Conservation (phyloP, 1,139 yeast species). For the Blastobotrys petasosporus region DNA sequence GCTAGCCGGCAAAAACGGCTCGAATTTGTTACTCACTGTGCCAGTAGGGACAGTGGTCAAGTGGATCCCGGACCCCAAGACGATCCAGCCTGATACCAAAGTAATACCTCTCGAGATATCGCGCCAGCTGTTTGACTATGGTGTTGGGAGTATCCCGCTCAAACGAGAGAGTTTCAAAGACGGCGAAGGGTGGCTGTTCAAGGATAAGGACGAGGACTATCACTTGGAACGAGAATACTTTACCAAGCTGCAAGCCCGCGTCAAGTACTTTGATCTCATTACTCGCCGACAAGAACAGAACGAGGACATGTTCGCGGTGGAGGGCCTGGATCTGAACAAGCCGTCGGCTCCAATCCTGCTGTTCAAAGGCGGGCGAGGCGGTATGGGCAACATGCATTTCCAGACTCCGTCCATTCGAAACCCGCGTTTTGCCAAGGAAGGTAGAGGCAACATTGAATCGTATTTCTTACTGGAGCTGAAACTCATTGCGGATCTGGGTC, state of each 20-base stretch:
- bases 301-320: slow-evolving; percentile 66
- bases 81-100: slow-evolving; percentile 10
- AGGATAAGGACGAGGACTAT: slow-evolving; percentile 61
- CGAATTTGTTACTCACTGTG: slow-evolving; percentile 70
- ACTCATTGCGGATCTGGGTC: slow-evolving; percentile 83
- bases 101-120: slow-evolving; percentile 8
- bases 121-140: slow-evolving; percentile 10
- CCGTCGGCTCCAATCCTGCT: slow-evolving; percentile 68
- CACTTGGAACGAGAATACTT: slow-evolving; percentile 63
- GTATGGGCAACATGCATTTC: slow-evolving; percentile 95
- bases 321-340: slow-evolving; percentile 66
- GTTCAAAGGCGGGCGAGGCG: slow-evolving; percentile 84
- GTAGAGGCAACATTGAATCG: slow-evolving; percentile 63
- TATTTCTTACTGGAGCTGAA: slow-evolving; percentile 76
- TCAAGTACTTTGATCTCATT: slow-evolving; percentile 57
- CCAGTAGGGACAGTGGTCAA: slow-evolving; percentile 86
- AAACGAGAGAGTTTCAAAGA: slow-evolving; percentile 51
- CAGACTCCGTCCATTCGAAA: slow-evolving; percentile 75
- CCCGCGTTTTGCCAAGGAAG: slow-evolving; percentile 80
- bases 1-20: slow-evolving; percentile 77
- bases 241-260: slow-evolving; percentile 52
- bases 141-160: slow-evolving; percentile 37
- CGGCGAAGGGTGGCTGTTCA: slow-evolving; percentile 86
- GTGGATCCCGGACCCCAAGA: slow-evolving; percentile 77
- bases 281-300: slow-evolving; percentile 54